Base-by-base conservation (phyloP, 306 rosid species). In the Cicer pinnatifidum region DNA sequence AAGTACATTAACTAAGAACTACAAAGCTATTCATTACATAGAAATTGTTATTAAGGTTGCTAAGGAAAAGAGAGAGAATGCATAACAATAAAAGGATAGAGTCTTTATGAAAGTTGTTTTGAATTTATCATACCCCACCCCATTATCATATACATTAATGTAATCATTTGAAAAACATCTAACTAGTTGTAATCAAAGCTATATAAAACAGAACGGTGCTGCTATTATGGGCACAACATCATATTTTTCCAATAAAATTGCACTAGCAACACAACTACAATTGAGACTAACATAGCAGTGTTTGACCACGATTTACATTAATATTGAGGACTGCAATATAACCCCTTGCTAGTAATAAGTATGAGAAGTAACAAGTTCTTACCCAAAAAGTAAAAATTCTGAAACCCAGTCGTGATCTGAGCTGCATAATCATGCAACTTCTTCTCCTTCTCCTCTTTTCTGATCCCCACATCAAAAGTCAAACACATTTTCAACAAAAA, bases 401-500 rank as follows among this genome's bases (percentile, higher is more conserved):
- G 78, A 78, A 91, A 87, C 72, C 91, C 93, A 0, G 60, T 70
- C 4, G 86, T 77, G 63, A 68, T 84, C 68, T 88, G 91, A 77
- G 84, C 73, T 0, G 90, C 93, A 10, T 62, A 76, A 72, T 58
- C 76, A 43, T 52, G 76, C 72, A 87, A 60, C 71, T 84, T 85
- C 78, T 82, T 87, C 82, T 85, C 88, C 78, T 71, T 63, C 79
- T 88, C 89, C 9, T 44, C 82, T 82, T 78, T 79, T 0, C 80
- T 16, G 50, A 65, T 28, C 58, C 86, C 88, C n/a, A 44, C 37
- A 8, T 80, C 64, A 3, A 87, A 85, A 71, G 51, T 63, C 78
- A 88, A 82, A 72, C 89, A 82, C 80, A 91, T 41, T 67, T 80
- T 87, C 81, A 91, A 68, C 83, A 91, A 67, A 46, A 91, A 80